Evolutionary conservation across 2,329 filamentous ascomycete genomes (phyloP), one percentile per base, ranked within the genome.

Genomic region (Lasiodiplodia sp.): DNA sequence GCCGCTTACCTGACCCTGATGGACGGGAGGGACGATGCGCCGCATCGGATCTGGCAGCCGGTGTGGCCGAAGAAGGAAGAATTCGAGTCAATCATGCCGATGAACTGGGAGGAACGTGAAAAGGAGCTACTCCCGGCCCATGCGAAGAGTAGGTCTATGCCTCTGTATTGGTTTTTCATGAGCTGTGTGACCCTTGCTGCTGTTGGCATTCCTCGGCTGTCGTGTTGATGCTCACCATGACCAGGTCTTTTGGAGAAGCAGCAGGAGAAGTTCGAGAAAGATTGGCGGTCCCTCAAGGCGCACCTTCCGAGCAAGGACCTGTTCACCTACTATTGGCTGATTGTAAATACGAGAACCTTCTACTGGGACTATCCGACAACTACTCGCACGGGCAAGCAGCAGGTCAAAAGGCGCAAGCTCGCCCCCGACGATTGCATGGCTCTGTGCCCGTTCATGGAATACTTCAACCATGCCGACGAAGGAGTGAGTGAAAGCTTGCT

Each of bases 361-460:
- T 88, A 86, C 74, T 89, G 86, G 81, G 80, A 86, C 52, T 78
- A 79, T 62, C 78, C 77, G 0, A 69, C 47, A n/a, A 74, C 77
- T 37, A 72, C 77, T 1, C 73, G 81, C 78, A 58, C 79, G 79
- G 10, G 82, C 74, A 53, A 76, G 71, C 71, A 83, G 2, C 78
- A 78, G 47, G 86, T 70, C 79, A 83, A 75, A 73, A 78, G 70
- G 77, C 81, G 28, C 12, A 75, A 73, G 71, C 78, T 72, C 74
- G 79, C 73, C 77, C 86, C 72, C 16, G 78, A 81, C 28, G 90
- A 92, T 72, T 87, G 87, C 73, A 87, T 92, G 82, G 87, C 87
- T 11, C 84, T 93, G 72, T 90, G 89, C 77, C 91, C 91, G 0
- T 89, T 92, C 44, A 88, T 90, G 1, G 91, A 94, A 76, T 87